A percentile compares a stretch with the other conserved stretches of the same genome.
Conservation (phyloP, 2,329 filamentous ascomycete species). For the Pezicula neosporulosa region DNA sequence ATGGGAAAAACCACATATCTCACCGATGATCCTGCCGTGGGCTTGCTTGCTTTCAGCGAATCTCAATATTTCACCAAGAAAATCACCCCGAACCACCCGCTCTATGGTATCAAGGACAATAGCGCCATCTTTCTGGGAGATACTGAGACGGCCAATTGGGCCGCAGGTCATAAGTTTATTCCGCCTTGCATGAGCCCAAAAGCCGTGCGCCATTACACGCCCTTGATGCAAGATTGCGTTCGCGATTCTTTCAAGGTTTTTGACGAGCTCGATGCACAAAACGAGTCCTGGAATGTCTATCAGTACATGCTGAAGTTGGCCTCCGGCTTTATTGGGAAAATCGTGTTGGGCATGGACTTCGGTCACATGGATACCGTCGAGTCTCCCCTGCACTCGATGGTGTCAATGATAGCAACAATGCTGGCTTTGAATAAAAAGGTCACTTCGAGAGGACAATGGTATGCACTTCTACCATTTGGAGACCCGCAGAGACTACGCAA, state of each 20-base stretch:
- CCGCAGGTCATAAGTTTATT: conserved; percentile 13
- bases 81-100: conserved; percentile 22
- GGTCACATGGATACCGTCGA: conserved; percentile 37
- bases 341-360: conserved; percentile 41
- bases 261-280: conserved; percentile 26
- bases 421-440: conserved; percentile 44
- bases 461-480: conserved; percentile 40
- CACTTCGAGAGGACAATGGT: conserved; percentile 40
- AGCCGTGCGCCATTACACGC: conserved; percentile 31
- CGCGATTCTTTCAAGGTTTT: conserved; percentile 17
- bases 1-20: conserved; percentile 31
- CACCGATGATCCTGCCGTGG: conserved; percentile 33
- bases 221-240: conserved; percentile 15
- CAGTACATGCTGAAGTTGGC: conserved; percentile 46
- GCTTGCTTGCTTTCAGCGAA: conserved; percentile 24
- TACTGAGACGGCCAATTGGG: conserved; percentile 13
- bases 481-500: conserved; percentile 28
- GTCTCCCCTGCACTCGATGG: conserved; percentile 37
- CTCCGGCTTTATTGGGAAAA: conserved; percentile 39
- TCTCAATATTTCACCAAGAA: conserved; percentile 34
- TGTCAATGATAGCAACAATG: conserved; percentile 33
- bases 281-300: conserved; percentile 43
- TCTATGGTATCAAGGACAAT: conserved; percentile 12
- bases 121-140: conserved; percentile 16
- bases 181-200: conserved; percentile 23